A percentile compares a stretch with the other conserved stretches of the same genome.
These are phyloP conservation scores for Bathelium albidoporum DNA, from an alignment of 495 filamentous ascomycete genomes.

Conservation along the genomic window DNA sequence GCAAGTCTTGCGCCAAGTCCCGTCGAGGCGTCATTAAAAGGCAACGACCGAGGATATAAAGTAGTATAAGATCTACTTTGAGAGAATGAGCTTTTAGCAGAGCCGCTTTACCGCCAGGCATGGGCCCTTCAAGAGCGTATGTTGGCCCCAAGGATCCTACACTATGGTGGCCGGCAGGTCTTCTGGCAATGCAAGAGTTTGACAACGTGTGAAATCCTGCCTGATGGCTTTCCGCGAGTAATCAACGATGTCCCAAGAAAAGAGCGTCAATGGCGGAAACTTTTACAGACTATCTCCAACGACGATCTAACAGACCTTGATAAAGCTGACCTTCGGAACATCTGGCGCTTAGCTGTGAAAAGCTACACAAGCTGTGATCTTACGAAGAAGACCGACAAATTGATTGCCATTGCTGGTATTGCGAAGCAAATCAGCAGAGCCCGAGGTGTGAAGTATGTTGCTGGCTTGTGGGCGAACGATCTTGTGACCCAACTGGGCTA, in stretches of 20 bases:
- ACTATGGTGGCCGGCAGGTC: slow-evolving; percentile 4
- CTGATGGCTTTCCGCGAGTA: background rate
- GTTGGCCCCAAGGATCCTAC: slow-evolving; percentile 6
- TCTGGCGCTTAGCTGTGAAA: slow-evolving; percentile 2
- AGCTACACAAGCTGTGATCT: slow-evolving; percentile 7
- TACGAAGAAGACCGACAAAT: slow-evolving; percentile 3
- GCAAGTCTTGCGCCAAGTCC: background rate
- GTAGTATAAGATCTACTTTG: background rate
- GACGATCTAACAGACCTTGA: background rate
- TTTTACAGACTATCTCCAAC: background rate
- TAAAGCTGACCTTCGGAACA: background rate
- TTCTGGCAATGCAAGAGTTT: slow-evolving; percentile 7
- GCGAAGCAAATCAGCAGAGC: background rate
- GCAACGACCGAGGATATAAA: background rate
- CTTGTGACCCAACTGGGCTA: slow-evolving; percentile 4
- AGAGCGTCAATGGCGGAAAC: slow-evolving; percentile 1
- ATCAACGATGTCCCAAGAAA: background rate
- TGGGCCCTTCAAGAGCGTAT: slow-evolving; percentile 11
- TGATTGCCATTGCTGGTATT: slow-evolving; percentile 8
- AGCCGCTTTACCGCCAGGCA: slow-evolving; percentile 3
- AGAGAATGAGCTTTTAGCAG: background rate
- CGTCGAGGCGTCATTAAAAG: background rate
- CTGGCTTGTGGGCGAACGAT: slow-evolving; percentile 5
- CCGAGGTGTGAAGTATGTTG: slow-evolving; percentile 2
- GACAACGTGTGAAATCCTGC: slow-evolving; percentile 8